phyloP scores from a whole-genome alignment of 495 filamentous ascomycete species.

The Umbilicaria muhlenbergii region DNA sequence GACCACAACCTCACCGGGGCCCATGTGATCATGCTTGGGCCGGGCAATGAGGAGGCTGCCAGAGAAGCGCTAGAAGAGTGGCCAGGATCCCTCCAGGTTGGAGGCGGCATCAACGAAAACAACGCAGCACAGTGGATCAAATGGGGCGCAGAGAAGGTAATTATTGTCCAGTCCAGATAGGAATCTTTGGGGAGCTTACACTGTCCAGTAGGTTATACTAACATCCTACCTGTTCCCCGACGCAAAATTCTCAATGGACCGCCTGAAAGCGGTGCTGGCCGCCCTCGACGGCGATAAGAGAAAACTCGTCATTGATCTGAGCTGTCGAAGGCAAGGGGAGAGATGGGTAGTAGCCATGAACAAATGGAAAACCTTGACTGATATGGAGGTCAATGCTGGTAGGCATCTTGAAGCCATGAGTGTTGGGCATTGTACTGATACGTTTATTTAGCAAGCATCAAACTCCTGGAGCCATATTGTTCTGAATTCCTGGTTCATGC shows the following conservation, averaged over 20 bases:
- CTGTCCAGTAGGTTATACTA: constrained; percentile 63
- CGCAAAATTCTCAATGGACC: constrained; percentile 57
- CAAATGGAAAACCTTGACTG: constrained; percentile 94
- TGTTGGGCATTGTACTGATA: not conserved
- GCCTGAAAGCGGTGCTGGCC: constrained; percentile 54
- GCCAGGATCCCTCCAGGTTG: constrained; percentile 67
- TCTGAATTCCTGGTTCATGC: constrained; percentile 95
- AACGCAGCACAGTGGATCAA: constrained; percentile 83
- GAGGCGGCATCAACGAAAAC: constrained; percentile 72
- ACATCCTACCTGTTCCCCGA: constrained; percentile 73
- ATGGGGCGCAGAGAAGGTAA: constrained; percentile 76
- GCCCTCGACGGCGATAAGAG: constrained; percentile 55
- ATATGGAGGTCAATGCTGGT: constrained; percentile 85
- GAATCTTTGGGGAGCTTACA: constrained; percentile 1
- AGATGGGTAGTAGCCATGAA: constrained; percentile 93
- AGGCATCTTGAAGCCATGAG: constrained; percentile 12
- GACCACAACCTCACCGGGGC: constrained; percentile 57
- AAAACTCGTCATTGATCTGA: constrained; percentile 88
- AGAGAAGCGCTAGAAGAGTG: constrained; percentile 59
- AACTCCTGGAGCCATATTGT: constrained; percentile 69
- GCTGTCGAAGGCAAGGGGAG: constrained; percentile 58
- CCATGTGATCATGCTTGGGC: constrained; percentile 92
- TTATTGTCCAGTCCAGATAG: not conserved
- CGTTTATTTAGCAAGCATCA: constrained; percentile 49
- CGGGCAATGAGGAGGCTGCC: constrained; percentile 69